Conservation (phyloP, 768 basidiomycete genomes). For the Lentinula lateritia region DNA sequence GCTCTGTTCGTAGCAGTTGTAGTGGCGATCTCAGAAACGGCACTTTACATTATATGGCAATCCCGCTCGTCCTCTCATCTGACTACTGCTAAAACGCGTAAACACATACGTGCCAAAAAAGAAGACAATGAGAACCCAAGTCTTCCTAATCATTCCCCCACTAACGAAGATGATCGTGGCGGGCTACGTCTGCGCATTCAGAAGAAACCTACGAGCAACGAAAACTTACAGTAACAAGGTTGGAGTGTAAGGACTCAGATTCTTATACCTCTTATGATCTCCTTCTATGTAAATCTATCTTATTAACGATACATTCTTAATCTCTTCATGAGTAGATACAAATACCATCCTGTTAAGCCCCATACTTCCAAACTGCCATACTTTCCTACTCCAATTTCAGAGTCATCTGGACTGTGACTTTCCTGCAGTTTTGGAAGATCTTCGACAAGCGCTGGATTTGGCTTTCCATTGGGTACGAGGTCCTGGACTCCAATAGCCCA, state of each 20-base stretch:
- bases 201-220: not conserved
- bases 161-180: not conserved
- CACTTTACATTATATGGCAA: conserved; percentile 71
- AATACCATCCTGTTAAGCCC: conserved; percentile 84
- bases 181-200: conserved; percentile 7
- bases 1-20: conserved; percentile 54
- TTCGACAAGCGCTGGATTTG: not conserved
- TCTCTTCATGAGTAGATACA: conserved; percentile 54
- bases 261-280: conserved; percentile 1
- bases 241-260: not conserved
- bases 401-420: conserved; percentile 16
- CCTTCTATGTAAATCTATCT: not conserved
- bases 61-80: conserved; percentile 30
- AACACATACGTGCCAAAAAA: conserved; percentile 23
- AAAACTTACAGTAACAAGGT: not conserved
- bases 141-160: not conserved
- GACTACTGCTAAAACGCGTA: not conserved
- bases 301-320: conserved; percentile 35
- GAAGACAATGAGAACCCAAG: conserved; percentile 19
- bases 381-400: conserved; percentile 36
- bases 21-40: conserved; percentile 67
- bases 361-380: conserved; percentile 62
- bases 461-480: conserved; percentile 25
- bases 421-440: not conserved
- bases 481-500: conserved; percentile 67